These are phyloP conservation scores for Populus hybrid DNA, from an alignment of 441 rosid genomes.

Conservation along the genomic window DNA sequence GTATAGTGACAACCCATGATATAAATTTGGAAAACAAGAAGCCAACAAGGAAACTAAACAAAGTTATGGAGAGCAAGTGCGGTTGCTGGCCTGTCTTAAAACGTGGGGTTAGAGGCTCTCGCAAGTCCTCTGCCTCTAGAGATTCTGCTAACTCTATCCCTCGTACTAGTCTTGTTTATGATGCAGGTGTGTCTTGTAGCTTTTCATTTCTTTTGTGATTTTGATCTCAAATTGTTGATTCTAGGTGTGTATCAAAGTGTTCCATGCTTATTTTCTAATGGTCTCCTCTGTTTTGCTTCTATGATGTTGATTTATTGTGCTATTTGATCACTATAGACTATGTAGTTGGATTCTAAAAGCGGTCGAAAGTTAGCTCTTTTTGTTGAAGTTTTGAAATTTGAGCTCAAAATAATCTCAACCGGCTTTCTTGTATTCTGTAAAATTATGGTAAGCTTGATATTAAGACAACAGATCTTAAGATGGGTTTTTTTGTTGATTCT, in stretches of 20 bases:
- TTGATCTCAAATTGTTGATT: neutral
- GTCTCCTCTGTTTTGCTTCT: slow-evolving; percentile 8
- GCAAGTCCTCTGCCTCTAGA: slow-evolving; percentile 54
- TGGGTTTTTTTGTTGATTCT: slow-evolving; percentile 11
- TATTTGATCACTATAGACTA: neutral
- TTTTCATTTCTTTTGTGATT: neutral
- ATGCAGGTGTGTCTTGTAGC: slow-evolving; percentile 40
- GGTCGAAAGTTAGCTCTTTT: neutral
- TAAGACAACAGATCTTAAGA: slow-evolving; percentile 19
- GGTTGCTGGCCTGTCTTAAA: slow-evolving; percentile 65
- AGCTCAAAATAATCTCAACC: neutral
- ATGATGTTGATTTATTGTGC: neutral
- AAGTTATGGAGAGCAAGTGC: slow-evolving; percentile 41
- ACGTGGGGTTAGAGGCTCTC: slow-evolving; percentile 45
- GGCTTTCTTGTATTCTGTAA: neutral
- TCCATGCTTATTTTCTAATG: neutral
- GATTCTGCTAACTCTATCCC: slow-evolving; percentile 56
- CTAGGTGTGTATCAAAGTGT: neutral
- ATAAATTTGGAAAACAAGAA: slow-evolving; percentile 6
- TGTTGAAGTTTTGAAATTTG: neutral
- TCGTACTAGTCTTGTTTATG: slow-evolving; percentile 73
- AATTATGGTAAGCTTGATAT: slow-evolving; percentile 4
- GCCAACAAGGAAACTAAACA: neutral
- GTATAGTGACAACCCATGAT: slow-evolving; percentile 26
- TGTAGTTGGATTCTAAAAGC: neutral